Conservation (phyloP, 306 rosid species). For the Vigna mungo region DNA sequence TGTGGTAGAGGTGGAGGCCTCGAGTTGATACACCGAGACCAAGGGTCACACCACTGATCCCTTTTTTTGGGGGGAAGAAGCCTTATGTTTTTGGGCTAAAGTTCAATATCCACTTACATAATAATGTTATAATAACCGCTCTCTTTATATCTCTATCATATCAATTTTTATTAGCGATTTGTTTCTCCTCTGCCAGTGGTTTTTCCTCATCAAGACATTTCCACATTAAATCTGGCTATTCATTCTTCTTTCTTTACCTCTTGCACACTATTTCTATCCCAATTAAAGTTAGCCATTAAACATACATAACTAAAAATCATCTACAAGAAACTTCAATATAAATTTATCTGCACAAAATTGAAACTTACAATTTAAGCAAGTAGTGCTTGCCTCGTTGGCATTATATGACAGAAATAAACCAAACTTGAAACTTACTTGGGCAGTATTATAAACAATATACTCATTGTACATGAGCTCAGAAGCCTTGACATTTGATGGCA, state of each 20-base stretch:
- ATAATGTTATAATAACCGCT: neutral
- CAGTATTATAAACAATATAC: conserved; percentile 85
- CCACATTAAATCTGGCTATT: neutral
- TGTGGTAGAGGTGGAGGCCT: neutral
- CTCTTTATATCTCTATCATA: neutral
- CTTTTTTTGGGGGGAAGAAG: neutral
- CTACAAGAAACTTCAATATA: neutral
- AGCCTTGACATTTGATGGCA: conserved; percentile 65
- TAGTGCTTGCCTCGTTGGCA: conserved; percentile 37
- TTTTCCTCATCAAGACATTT: neutral
- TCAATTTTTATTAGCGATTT: neutral
- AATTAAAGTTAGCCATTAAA: neutral
- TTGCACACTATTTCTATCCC: neutral
- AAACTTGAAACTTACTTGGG: conserved; percentile 75
- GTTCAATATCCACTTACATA: neutral
- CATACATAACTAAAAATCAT: conserved; percentile 13
- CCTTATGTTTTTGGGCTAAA: neutral
- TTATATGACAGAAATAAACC: conserved; percentile 13
- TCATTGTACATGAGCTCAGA: conserved; percentile 96
- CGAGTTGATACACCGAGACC: neutral
- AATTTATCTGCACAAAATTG: conserved; percentile 25
- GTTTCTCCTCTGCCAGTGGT: neutral
- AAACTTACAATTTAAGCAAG: conserved; percentile 8
- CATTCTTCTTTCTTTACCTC: neutral
- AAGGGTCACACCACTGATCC: neutral